These are phyloP conservation scores for Grosmannia penicillata DNA, from an alignment of 2,329 filamentous ascomycete species.

Conservation along the genomic window DNA sequence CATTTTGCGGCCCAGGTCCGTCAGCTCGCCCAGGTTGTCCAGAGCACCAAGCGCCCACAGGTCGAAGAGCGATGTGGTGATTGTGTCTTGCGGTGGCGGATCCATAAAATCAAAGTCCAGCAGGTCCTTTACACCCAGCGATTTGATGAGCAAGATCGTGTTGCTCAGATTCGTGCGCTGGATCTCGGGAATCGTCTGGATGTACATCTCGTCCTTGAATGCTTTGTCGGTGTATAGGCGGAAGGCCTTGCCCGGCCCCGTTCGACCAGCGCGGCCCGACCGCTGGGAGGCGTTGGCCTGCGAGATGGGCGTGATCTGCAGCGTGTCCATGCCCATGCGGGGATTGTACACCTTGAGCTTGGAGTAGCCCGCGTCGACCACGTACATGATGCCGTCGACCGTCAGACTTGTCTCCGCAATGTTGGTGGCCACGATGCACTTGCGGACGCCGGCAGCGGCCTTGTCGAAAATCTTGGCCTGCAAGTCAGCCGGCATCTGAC, in stretches of 20 bases:
- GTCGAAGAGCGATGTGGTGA: constrained; percentile 92
- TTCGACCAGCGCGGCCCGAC: constrained; percentile 84
- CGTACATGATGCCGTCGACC: constrained; percentile 98
- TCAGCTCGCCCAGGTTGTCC: constrained; percentile 87
- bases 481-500: constrained; percentile 95
- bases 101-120: constrained; percentile 99
- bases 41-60: constrained; percentile 90
- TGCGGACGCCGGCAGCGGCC: constrained; percentile 77
- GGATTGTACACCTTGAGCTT: constrained; percentile 99
- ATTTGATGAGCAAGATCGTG: constrained; percentile 87
- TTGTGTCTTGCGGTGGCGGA: constrained; percentile 92
- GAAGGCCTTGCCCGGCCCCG: constrained; percentile 89
- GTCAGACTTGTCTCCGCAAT: constrained; percentile 97
- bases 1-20: constrained; percentile 77
- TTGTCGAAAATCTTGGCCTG: constrained; percentile 97
- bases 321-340: constrained; percentile 97
- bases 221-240: constrained; percentile 88
- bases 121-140: constrained; percentile 82
- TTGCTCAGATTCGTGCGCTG: constrained; percentile 93
- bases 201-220: constrained; percentile 90
- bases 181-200: constrained; percentile 94
- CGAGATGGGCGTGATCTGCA: constrained; percentile 94
- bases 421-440: constrained; percentile 96
- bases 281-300: constrained; percentile 92
- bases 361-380: constrained; percentile 89